Base-by-base conservation (phyloP, 2,329 filamentous ascomycete species). In the Pestalotiopsis sp. region DNA sequence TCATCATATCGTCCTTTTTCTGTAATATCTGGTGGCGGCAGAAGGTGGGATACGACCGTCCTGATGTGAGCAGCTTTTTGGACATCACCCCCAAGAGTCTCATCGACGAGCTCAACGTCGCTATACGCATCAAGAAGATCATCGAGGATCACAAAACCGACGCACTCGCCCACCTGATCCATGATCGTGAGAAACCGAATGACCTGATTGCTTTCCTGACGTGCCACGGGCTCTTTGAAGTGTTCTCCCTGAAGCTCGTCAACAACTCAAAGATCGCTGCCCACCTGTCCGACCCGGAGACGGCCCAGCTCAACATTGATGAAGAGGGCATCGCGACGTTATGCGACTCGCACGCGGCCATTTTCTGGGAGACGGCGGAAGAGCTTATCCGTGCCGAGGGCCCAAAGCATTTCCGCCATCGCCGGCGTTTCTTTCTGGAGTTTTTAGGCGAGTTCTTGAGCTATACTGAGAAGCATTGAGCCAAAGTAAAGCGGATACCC, bases 21-120 rank as follows among this genome's bases (percentile, higher is more conserved):
- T 83, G 82, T 72, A 87, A 87, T 64, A 75, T 79, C n/a, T 81
- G 83, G 74, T 87, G 83, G 82, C 75, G 84, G 1, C 73, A 73
- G 3, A 75, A 79, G 24, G 78, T 86, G 1, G 84, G 84, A 0
- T 86, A 87, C 66, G 78, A 82, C 64, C 77, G 81, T 0, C 75
- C 75, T 75, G 55, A 63, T 38, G 30, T 61, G n/a, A 30, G 39
- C 39, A 44, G 26, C n/a, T 4, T 30, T 22, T 35, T 35, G 26
- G 20, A 35, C 35, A 63, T 22, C 38, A 22, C 24, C 24, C 20
- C 60, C 11, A 20, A 11, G n/a, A 30, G 24, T 39, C 60, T 63
- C 39, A 63, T 63, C 10, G 60, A 63, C 35, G 60, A 63, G 39
- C 35, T 63, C 35, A 22, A 39, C 20, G 39, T 61, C 7, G 30